These are phyloP conservation scores for Tricholoma bakamatsutake DNA, from an alignment of 768 basidiomycete species.

Conservation along the genomic window DNA sequence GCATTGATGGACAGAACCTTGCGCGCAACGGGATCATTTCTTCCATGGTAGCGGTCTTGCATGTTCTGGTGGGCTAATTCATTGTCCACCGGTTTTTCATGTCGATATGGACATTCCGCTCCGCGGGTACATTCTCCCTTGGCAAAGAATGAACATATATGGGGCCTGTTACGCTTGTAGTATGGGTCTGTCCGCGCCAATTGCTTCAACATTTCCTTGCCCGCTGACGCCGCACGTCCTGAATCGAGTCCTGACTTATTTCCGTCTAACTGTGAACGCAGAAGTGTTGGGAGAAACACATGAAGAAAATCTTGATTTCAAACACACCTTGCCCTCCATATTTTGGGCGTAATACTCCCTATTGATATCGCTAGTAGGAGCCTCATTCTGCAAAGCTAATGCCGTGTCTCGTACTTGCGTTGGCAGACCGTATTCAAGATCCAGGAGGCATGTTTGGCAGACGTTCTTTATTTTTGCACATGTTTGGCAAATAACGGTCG, in stretches of 20 bases:
- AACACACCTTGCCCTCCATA: conserved; percentile 73
- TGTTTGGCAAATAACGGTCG: conserved; percentile 95
- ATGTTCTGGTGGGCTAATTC: conserved; percentile 89
- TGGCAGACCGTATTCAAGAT: conserved; percentile 93
- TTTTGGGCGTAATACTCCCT: conserved; percentile 93
- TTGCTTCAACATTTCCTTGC: conserved; percentile 95
- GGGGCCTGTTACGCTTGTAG: conserved; percentile 94
- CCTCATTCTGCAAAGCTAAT: conserved; percentile 74
- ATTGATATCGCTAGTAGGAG: conserved; percentile 96
- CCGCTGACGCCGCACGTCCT: conserved; percentile 63
- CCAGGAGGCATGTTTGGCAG: conserved; percentile 96
- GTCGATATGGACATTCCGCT: conserved; percentile 90
- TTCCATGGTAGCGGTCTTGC: conserved; percentile 89
- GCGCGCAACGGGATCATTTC: conserved; percentile 88
- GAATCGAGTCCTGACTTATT: conserved; percentile 61
- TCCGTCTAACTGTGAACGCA: conserved; percentile 54
- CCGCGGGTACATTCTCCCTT: conserved; percentile 96
- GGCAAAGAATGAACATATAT: conserved; percentile 90
- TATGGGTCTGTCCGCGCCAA: conserved; percentile 94
- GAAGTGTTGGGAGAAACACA: neutral
- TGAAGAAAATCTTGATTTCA: neutral
- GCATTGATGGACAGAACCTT: conserved; percentile 85
- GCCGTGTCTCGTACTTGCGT: conserved; percentile 98
- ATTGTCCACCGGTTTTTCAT: conserved; percentile 82
- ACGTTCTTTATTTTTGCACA: conserved; percentile 96